phyloP scores from a whole-genome alignment of 306 rosid species.

The Acacia crassicarpa region DNA sequence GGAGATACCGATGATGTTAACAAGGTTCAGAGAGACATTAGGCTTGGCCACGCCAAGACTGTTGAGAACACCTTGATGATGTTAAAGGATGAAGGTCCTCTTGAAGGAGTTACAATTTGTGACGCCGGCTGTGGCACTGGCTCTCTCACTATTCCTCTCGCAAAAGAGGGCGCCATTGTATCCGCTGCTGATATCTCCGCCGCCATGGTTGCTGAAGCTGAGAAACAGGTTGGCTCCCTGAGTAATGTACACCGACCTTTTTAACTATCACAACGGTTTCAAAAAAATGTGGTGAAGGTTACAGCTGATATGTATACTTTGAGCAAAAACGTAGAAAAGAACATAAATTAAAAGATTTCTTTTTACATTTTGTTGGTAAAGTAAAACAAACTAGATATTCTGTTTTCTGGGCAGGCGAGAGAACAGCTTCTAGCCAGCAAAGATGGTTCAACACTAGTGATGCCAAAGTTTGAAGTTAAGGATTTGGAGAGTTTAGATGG shows the following conservation, averaged over 20 bases:
- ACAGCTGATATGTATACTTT: background rate
- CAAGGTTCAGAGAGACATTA: slow-evolving; percentile 75
- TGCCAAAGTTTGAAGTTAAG: slow-evolving; percentile 80
- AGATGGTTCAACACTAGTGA: slow-evolving; percentile 32
- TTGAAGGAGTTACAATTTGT: slow-evolving; percentile 67
- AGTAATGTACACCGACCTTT: background rate
- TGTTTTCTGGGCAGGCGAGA: slow-evolving; percentile 53
- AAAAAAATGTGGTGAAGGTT: background rate
- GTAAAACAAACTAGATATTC: background rate
- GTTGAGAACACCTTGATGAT: slow-evolving; percentile 70
- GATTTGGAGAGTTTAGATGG: slow-evolving; percentile 93
- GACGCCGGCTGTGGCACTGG: slow-evolving; percentile 99
- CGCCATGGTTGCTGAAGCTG: slow-evolving; percentile 90
- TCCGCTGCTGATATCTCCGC: slow-evolving; percentile 79
- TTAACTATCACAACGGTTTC: slow-evolving; percentile 6
- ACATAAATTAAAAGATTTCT: background rate
- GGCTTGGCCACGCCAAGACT: slow-evolving; percentile 85
- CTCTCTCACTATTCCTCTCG: slow-evolving; percentile 80
- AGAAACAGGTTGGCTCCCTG: slow-evolving; percentile 53
- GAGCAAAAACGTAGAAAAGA: background rate
- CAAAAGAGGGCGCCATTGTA: slow-evolving; percentile 77
- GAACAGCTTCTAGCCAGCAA: slow-evolving; percentile 51
- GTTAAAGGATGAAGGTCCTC: slow-evolving; percentile 71
- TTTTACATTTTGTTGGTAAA: background rate
- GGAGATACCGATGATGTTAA: slow-evolving; percentile 93